These are phyloP conservation scores for Euphorbia schlechtendalii DNA, from an alignment of 441 rosid genomes.

Conservation along the genomic window DNA sequence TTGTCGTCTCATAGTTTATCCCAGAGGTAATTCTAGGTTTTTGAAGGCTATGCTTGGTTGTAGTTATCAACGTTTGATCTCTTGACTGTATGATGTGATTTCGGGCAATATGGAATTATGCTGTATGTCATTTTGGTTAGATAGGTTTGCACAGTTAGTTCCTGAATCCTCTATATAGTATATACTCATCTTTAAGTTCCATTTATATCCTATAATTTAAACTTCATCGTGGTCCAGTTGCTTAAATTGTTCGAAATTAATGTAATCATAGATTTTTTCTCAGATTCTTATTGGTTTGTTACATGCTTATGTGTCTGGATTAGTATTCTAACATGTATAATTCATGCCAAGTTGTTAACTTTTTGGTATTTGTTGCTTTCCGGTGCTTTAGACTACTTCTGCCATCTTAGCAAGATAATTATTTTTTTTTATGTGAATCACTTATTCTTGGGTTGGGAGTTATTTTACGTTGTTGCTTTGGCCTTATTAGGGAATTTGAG, in stretches of 20 bases:
- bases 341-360: not conserved
- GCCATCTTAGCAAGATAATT: not conserved
- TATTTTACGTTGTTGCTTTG: conserved; percentile 4
- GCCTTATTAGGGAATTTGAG: conserved; percentile 10
- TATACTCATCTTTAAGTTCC: not conserved
- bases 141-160: conserved; percentile 9
- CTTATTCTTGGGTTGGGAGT: conserved; percentile 8
- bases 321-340: conserved; percentile 18
- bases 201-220: conserved; percentile 10
- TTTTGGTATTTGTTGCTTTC: not conserved
- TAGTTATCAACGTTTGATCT: not conserved
- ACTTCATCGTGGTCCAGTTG: conserved; percentile 16
- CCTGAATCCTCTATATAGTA: not conserved
- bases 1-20: conserved; percentile 97
- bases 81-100: conserved; percentile 5
- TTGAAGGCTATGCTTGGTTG: conserved; percentile 1
- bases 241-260: conserved; percentile 14
- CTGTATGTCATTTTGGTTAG: not conserved
- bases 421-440: not conserved
- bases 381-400: not conserved
- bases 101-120: conserved; percentile 5
- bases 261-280: not conserved
- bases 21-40: conserved; percentile 68
- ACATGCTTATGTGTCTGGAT: conserved; percentile 14
- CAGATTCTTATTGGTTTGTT: conserved; percentile 7